Conservation (phyloP, 331 rosid genomes). For the Phaseolus coccineus region DNA sequence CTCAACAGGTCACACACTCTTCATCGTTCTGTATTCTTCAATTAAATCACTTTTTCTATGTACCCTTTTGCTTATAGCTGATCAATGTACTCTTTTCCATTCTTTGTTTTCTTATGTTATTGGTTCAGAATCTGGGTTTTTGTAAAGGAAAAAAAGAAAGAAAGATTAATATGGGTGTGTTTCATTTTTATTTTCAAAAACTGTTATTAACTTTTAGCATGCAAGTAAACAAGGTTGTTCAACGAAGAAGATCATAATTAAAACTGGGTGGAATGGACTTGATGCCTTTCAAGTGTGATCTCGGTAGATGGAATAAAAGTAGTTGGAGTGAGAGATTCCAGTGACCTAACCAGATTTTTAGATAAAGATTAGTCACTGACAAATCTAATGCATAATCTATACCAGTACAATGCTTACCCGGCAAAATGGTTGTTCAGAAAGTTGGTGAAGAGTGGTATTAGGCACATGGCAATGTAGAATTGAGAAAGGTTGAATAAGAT, state of each 20-base stretch:
- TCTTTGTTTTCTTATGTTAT: conserved; percentile 6
- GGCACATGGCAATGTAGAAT: neutral
- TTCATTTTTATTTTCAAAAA: neutral
- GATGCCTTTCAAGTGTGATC: too few relatives aligned
- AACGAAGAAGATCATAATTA: too few relatives aligned
- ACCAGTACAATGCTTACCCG: too few relatives aligned
- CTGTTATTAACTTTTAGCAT: neutral
- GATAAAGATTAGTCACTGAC: too few relatives aligned
- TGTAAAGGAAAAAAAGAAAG: neutral
- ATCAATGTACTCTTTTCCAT: conserved; percentile 7
- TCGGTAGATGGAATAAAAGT: too few relatives aligned
- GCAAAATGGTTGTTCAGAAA: neutral
- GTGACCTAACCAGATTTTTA: too few relatives aligned
- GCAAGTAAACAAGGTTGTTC: neutral
- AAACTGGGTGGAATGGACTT: too few relatives aligned
- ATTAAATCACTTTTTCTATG: neutral
- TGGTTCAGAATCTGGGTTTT: conserved; percentile 23
- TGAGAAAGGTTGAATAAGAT: neutral
- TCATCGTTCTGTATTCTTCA: neutral
- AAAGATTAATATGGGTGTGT: neutral
- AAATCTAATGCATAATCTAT: too few relatives aligned
- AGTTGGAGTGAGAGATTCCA: too few relatives aligned
- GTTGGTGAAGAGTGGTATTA: neutral
- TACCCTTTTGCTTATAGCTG: conserved; percentile 24
- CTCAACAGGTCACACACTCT: conserved; percentile 69